Evolutionary conservation across 495 filamentous ascomycete species (phyloP).

Genomic region (Pseudomonodictys pantanalensis): DNA sequence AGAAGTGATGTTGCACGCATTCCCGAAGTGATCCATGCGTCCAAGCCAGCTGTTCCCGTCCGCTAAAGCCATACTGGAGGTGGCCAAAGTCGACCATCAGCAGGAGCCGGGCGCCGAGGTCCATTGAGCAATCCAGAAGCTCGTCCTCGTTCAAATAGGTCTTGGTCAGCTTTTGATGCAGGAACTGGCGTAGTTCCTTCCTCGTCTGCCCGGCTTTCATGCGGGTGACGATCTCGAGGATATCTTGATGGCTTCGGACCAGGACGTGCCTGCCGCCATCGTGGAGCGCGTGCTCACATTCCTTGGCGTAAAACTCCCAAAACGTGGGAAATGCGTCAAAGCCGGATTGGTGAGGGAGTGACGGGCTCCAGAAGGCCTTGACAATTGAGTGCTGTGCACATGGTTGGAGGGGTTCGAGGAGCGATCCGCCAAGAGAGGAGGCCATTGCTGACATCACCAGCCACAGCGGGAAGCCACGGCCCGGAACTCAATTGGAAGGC

Average conservation of each 20-base stretch:
- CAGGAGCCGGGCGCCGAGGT: slow-evolving; percentile 13
- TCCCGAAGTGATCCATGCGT: neutral
- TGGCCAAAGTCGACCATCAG: slow-evolving; percentile 20
- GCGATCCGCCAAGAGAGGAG: too few relatives aligned
- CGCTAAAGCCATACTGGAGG: slow-evolving; percentile 3
- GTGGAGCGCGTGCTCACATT: slow-evolving; percentile 15
- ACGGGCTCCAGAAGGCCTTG: too few relatives aligned
- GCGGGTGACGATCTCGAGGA: slow-evolving; percentile 1
- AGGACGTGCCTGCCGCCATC: slow-evolving; percentile 6
- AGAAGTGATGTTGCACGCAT: neutral
- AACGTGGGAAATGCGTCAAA: too few relatives aligned
- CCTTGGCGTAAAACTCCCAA: too few relatives aligned
- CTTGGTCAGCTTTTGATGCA: neutral
- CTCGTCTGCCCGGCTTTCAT: neutral
- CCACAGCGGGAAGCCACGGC: too few relatives aligned
- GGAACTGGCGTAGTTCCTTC: neutral
- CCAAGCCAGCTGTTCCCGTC: neutral
- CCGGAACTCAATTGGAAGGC: too few relatives aligned
- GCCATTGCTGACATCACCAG: too few relatives aligned
- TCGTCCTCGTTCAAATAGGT: neutral
- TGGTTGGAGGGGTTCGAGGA: slow-evolving; percentile 22
- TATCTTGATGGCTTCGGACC: slow-evolving; percentile 15
- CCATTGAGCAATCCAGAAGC: slow-evolving; percentile 8
- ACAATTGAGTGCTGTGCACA: too few relatives aligned
- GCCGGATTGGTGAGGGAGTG: too few relatives aligned